Evolutionary conservation across 805 yeast species (phyloP).

Genomic region (Spathaspora boniae): DNA sequence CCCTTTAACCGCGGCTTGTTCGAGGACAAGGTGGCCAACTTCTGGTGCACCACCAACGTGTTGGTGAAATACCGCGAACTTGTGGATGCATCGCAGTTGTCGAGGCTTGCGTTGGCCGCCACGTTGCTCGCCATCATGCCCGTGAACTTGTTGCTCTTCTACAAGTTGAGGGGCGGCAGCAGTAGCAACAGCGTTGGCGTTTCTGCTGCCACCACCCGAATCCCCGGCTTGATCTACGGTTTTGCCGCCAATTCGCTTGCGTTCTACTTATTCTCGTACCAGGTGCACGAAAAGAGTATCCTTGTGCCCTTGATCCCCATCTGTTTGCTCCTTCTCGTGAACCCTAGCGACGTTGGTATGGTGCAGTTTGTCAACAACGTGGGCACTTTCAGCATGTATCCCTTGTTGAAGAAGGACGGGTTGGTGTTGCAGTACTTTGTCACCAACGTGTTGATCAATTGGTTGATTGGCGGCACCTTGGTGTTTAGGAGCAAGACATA

Average conservation of each 20-base stretch:
- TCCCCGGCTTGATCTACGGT: conserved; percentile 49
- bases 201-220: conserved; percentile 5
- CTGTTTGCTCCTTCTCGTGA: conserved; percentile 55
- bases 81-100: conserved; percentile 57
- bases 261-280: conserved; percentile 87
- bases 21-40: conserved; percentile 96
- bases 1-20: conserved; percentile 93
- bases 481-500: conserved; percentile 15
- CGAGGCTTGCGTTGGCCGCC: conserved; percentile 49
- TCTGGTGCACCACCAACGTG: conserved; percentile 93
- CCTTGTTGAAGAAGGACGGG: conserved; percentile 74
- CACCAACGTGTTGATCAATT: conserved; percentile 50
- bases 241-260: conserved; percentile 82
- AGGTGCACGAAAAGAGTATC: conserved; percentile 93
- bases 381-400: conserved; percentile 84
- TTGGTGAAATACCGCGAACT: conserved; percentile 62
- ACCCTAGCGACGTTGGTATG: conserved; percentile 60
- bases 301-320: conserved; percentile 85
- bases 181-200: too few species aligned
- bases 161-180: conserved; percentile 20
- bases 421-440: conserved; percentile 69
- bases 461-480: conserved; percentile 27
- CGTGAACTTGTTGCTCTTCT: conserved; percentile 34
- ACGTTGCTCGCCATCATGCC: conserved; percentile 44
- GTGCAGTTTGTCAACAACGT: conserved; percentile 86